Conservation (phyloP, 371 early-diverging fungal species). For the Saksenaea oblongispora region DNA sequence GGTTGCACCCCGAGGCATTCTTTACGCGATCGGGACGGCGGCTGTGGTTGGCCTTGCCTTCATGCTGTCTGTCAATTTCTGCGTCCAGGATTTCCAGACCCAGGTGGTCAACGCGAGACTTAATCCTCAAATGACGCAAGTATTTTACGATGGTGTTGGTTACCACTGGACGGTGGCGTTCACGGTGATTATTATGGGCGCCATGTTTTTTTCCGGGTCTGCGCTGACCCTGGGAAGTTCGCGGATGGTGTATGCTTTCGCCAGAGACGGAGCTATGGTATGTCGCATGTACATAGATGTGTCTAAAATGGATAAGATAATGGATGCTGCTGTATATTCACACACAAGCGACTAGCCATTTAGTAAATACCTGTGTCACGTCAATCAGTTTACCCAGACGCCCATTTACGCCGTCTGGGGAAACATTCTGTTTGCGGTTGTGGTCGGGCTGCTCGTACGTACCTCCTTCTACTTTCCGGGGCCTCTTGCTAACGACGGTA, state of each 20-base stretch:
- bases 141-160: constrained; percentile 64
- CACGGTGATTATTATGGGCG: constrained; percentile 52
- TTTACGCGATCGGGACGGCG: constrained; percentile 54
- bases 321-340: too few species aligned
- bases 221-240: constrained; percentile 57
- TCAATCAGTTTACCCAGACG: constrained; percentile 34
- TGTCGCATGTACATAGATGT: too few species aligned
- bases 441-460: constrained; percentile 42
- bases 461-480: constrained; percentile 27
- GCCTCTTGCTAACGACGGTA: constrained; percentile 54
- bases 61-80: constrained; percentile 58
- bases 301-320: too few species aligned
- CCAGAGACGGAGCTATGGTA: constrained; percentile 70
- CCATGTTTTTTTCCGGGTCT: constrained; percentile 57
- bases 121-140: constrained; percentile 48
- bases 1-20: constrained; percentile 67
- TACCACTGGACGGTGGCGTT: constrained; percentile 51
- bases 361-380: constrained; percentile 49
- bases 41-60: constrained; percentile 57
- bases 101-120: constrained; percentile 49
- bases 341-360: too few species aligned
- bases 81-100: constrained; percentile 57
- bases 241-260: constrained; percentile 75
- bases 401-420: constrained; percentile 56
- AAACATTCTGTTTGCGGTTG: constrained; percentile 43